phyloP scores from a whole-genome alignment of 2,329 filamentous ascomycete genomes.

The Alternaria brassicae region DNA sequence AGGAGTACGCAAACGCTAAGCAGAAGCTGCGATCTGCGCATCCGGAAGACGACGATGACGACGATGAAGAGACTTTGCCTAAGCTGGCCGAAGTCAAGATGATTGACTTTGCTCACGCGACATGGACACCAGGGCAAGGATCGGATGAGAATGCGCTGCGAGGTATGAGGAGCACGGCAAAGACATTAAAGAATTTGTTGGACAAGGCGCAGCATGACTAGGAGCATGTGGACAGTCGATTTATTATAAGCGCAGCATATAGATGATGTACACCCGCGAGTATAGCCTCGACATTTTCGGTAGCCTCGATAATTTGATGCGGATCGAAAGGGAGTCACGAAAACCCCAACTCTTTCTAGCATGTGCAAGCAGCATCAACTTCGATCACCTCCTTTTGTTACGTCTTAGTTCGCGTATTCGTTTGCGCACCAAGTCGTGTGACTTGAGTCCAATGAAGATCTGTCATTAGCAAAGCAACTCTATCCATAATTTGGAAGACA shows the following conservation, averaged over 20 bases:
- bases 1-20: slow-evolving; percentile 59
- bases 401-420: neutral
- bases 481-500: too few species aligned
- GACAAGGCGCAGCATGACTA: slow-evolving; percentile 37
- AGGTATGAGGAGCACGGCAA: slow-evolving; percentile 74
- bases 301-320: slow-evolving; percentile 31
- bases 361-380: neutral
- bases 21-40: slow-evolving; percentile 30
- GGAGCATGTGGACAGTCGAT: neutral
- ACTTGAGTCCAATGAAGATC: neutral
- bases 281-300: slow-evolving; percentile 6
- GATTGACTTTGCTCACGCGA: slow-evolving; percentile 96
- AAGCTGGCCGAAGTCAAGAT: slow-evolving; percentile 82
- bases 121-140: slow-evolving; percentile 80
- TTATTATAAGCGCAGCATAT: neutral
- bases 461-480: too few species aligned
- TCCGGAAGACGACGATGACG: slow-evolving; percentile 52
- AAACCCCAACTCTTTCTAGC: neutral
- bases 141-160: slow-evolving; percentile 83
- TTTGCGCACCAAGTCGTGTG: neutral
- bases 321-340: too few species aligned
- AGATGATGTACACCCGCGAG: neutral
- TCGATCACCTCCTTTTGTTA: too few species aligned
- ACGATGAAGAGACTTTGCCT: slow-evolving; percentile 58
- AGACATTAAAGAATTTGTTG: slow-evolving; percentile 72